Evolutionary conservation across 2,329 filamentous ascomycete species (phyloP).

Genomic region (Pseudocercospora ulei): DNA sequence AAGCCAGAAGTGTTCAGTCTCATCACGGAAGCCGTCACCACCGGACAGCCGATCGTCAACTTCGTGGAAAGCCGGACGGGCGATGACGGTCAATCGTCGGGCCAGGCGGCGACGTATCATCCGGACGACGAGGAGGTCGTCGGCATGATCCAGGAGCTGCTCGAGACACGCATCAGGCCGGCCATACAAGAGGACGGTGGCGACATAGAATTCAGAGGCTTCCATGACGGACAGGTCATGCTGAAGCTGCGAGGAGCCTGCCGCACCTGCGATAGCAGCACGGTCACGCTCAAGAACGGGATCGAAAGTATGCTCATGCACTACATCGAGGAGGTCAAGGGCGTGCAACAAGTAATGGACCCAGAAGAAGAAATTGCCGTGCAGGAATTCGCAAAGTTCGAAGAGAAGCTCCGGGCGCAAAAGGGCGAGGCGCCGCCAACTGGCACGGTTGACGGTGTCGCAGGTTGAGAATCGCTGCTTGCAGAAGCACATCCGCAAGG

Average conservation of each 20-base stretch:
- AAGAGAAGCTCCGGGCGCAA: conserved; percentile 64
- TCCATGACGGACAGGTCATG: conserved; percentile 63
- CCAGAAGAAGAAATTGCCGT: conserved; percentile 82
- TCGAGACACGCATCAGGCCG: conserved; percentile 88
- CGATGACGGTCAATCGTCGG: conserved; percentile 42
- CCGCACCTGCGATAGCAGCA: conserved; percentile 91
- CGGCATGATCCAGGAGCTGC: conserved; percentile 94
- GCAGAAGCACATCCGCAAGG: no score
- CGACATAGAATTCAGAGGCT: conserved; percentile 90
- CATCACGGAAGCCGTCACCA: conserved; percentile 84
- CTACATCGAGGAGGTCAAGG: conserved; percentile 90
- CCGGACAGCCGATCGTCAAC: conserved; percentile 71
- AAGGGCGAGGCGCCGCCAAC: conserved; percentile 47
- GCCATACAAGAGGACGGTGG: conserved; percentile 96
- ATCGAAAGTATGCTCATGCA: conserved; percentile 93
- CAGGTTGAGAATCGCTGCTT: conserved; percentile 8
- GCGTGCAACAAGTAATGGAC: conserved; percentile 81
- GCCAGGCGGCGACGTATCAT: conserved; percentile 64
- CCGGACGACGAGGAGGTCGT: conserved; percentile 91
- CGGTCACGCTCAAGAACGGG: conserved; percentile 90
- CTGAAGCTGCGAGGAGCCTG: conserved; percentile 81
- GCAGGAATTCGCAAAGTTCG: conserved; percentile 85
- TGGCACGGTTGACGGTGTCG: conserved; percentile 45
- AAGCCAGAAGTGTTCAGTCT: conserved; percentile 91
- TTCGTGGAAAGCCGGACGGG: conserved; percentile 51